Evolutionary conservation across 768 basidiomycete species (phyloP), one percentile per base, ranked within the genome.

Genomic region (Agrocybe praecox): DNA sequence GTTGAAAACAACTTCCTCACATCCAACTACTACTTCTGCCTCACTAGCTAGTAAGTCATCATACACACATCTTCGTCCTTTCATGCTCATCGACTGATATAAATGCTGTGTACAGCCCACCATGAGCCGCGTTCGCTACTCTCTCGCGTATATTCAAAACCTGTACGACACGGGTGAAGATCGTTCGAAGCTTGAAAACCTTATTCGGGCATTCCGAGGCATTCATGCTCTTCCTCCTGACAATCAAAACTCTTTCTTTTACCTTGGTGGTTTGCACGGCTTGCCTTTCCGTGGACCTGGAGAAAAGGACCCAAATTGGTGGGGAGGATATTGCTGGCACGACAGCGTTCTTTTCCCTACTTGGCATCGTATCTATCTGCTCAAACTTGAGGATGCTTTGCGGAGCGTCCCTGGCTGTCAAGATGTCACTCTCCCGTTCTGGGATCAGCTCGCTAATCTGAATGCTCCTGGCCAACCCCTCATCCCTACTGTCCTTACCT

Each of bases 261-360:
- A 48, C n/a, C 21, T 24, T 26, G 22, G 10, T 23, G 46, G 46
- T 29, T 29, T 48, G 46, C 46, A 48, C 46, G 46, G 46, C 2
- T 48, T 48, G 24, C 46, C 46, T 29, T 48, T 10, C 23, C 21
- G 46, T 24, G 46, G 46, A 48, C 46, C 46, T 24, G 46, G 46
- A 2, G 46, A 48, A 29, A 48, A 21, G 10, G 46, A 48, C 22
- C 46, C 46, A 6, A 48, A 23, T 7, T 48, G 46, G 46, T 48
- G 46, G 46, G 46, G 46, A 48, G 46, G 46, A 14, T 48, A 48
- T 14, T 48, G 46, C 23, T 48, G 46, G 46, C 46, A 48, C 23
- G 46, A 22, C 24, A 48, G 46, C 24, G 29, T 48, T 26, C 24
- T 48, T 7, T 48, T 48, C 46, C 46, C 46, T 23, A 48, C 46